Base-by-base conservation (phyloP, 2,329 filamentous ascomycete genomes). In the Xylariaceae sp. region DNA sequence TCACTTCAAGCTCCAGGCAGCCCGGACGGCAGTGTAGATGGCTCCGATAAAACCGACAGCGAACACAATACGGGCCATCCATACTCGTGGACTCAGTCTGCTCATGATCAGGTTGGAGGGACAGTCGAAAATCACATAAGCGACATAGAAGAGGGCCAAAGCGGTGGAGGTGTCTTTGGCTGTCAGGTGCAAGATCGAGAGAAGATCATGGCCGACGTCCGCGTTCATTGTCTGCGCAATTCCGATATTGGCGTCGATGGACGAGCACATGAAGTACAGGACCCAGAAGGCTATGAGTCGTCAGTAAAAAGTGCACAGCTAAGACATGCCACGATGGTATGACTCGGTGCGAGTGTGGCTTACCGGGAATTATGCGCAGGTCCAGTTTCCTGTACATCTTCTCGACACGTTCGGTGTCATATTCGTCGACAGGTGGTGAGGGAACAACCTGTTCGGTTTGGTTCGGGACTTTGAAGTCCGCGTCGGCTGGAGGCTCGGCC, bases 181-280 rank as follows among this genome's bases (percentile, higher is more conserved):
- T 0, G 84, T 85, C 64, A 96, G 77, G 61, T 85, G 71, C 54
- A 96, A 81, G 44, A 88, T 82, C 1, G 84, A 82, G 66, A 82
- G 82, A n/a, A 96, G 83, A 70, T 94, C 88, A 71, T 96, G 90
- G 39, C 82, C 81, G 48, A 82, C 75, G 15, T 81, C 75, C 35
- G 75, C 75, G 75, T 96, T 96, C 92, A 96, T 96, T 1, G 92
- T 96, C 76, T 96, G 90, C n/a, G 92, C 89, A 66, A 96, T 86
- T 62, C 91, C 91, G 65, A 96, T 90, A 74, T 95, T 96, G 69
- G 90, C 94, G 55, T 91, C 87, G 69, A 96, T 94, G 62, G 90
- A 92, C 0, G 91, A 94, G 79, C 90, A 94, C 64, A 96, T 82
- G 72, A 96, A 96, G 77, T 96, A 96, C 13, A 96, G 81, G 13